A percentile compares a stretch with the other conserved stretches of the same genome.
Conservation (phyloP, 306 rosid genomes). For the Corylus avellana region DNA sequence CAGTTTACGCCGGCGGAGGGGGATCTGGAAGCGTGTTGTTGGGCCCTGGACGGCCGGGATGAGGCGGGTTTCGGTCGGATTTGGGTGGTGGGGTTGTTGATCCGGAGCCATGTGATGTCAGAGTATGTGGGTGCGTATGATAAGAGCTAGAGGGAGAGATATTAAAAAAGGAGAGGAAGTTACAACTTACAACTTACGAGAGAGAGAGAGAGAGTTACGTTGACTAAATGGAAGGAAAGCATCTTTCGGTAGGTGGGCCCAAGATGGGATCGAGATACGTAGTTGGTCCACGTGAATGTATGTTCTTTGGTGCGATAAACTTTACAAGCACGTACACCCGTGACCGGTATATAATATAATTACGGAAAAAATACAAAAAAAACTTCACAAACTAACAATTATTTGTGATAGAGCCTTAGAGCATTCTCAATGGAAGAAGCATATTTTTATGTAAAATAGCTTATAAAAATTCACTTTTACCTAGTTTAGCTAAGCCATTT, state of each 20-base stretch:
- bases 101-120: slow-evolving; percentile 37
- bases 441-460: too few species aligned
- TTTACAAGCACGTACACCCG: too few species aligned
- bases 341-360: too few species aligned
- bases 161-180: neutral
- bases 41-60: slow-evolving; percentile 20
- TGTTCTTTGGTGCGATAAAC: too few species aligned
- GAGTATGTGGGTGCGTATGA: neutral
- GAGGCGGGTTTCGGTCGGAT: neutral
- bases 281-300: neutral
- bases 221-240: neutral
- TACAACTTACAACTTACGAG: neutral
- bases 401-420: too few species aligned
- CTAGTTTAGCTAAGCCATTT: too few species aligned
- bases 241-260: neutral
- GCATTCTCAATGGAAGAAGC: too few species aligned
- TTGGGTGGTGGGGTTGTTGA: slow-evolving; percentile 21
- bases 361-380: too few species aligned
- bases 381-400: too few species aligned
- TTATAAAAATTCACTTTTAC: too few species aligned
- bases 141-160: neutral
- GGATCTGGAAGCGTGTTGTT: slow-evolving; percentile 27
- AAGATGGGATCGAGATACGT: neutral
- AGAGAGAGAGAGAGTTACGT: neutral
- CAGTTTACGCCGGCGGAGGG: slow-evolving; percentile 42